Conservation (phyloP, 2,329 filamentous ascomycete genomes). For the Byssoonygena ceratinophila region DNA sequence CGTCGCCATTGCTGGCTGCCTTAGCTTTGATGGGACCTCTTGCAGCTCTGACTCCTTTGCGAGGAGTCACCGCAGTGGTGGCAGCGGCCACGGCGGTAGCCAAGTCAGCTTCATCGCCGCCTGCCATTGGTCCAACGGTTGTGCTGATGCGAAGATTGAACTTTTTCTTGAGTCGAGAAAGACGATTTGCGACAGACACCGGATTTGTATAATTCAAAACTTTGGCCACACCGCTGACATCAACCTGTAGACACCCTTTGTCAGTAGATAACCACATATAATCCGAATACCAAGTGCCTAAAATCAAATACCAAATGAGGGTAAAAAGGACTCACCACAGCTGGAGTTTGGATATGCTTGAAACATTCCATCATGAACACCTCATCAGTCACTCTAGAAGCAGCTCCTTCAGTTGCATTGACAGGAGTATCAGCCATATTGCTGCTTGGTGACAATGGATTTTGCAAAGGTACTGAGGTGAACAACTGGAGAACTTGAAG, state of each 20-base stretch:
- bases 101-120: neutral
- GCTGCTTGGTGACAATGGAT: neutral
- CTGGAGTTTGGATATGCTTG: constrained; percentile 17
- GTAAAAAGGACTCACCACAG: constrained; percentile 12
- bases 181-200: constrained; percentile 23
- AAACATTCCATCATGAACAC: constrained; percentile 24
- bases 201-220: constrained; percentile 24
- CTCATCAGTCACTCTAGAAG: constrained; percentile 12
- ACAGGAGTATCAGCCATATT: constrained; percentile 14
- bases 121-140: constrained; percentile 2
- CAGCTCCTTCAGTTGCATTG: neutral
- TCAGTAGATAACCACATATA: neutral
- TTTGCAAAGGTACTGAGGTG: neutral
- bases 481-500: neutral
- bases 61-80: constrained; percentile 5
- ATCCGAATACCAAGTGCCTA: neutral
- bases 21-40: constrained; percentile 19
- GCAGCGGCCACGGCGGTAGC: neutral
- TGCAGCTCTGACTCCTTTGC: constrained; percentile 19
- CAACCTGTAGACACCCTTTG: constrained; percentile 19
- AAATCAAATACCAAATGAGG: too few relatives aligned
- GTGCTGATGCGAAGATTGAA: constrained; percentile 20
- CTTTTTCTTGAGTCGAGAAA: constrained; percentile 21
- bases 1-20: constrained; percentile 1
- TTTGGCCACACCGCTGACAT: constrained; percentile 21